Base-by-base conservation (phyloP, 768 basidiomycete genomes). In the Psilocybe subaeruginosa region DNA sequence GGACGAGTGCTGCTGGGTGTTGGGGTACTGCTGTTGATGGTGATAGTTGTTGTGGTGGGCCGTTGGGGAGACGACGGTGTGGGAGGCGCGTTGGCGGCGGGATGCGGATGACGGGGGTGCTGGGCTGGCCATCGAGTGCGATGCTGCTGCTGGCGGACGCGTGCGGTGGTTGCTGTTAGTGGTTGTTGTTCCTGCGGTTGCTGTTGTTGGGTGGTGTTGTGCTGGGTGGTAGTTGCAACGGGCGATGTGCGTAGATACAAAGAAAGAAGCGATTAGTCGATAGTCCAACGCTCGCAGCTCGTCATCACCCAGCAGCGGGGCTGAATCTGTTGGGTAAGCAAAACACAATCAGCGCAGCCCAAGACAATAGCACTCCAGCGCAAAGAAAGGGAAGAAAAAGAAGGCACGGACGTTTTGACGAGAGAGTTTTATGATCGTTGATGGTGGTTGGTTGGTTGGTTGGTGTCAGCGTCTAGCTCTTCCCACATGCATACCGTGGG, bases 51-150 rank as follows among this genome's bases (percentile, higher is more conserved):
- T 71, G n/a, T 68, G 70, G 66, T 68, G 41, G 59, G 77, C 75
- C 63, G 68, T 68, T 3, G 72, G 64, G 4, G 89, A 86, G 45
- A 85, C 81, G 56, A 90, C 87, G 27, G 82, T 82, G 68, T 92
- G 91, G 1, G 91, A 92, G 6, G 91, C 90, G 53, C 91, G 84
- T 70, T 89, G 85, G 67, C 84, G 85, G 29, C 70, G 70, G 58
- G 64, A 59, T 2, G 64, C 62, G 51, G 66, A 58, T 8, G 64
- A 54, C 8, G 61, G 62, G 23, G 56, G 61, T 29, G 59, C 59
- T 55, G 58, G 61, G 14, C 41, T 43, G 7, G 41, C 41, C 41
- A 43, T 43, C 41, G 8, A 43, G 41, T 12, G 6, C 41, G 41
- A 12, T 39, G 37, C 14, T 39, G 37, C 41, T 43, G 41, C n/a